These are phyloP conservation scores for Hibiscus mutabilis DNA, from an alignment of 345 rosid species.

Conservation along the genomic window DNA sequence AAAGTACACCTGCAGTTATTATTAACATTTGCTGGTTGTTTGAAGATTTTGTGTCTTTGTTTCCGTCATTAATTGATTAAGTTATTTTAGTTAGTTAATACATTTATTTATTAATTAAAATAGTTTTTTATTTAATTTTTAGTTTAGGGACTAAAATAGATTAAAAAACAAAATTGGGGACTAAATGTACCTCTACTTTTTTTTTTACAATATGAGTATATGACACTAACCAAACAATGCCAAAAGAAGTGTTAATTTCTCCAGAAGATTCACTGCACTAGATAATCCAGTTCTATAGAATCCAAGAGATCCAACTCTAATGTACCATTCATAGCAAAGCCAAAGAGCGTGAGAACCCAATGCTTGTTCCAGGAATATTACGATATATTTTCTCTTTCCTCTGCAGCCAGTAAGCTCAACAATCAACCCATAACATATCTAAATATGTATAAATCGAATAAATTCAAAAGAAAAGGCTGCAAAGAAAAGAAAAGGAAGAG, in stretches of 20 bases:
- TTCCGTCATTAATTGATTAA: too few relatives aligned
- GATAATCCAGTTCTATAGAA: background rate
- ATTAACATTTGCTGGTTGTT: too few relatives aligned
- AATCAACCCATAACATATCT: background rate
- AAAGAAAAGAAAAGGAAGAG: constrained; percentile 13
- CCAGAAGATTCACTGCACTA: background rate
- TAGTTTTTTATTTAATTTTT: too few relatives aligned
- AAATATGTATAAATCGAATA: background rate
- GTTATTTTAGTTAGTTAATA: too few relatives aligned
- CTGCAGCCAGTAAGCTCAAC: background rate
- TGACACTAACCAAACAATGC: too few relatives aligned
- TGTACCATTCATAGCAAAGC: background rate
- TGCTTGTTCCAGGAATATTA: background rate
- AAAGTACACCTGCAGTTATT: too few relatives aligned
- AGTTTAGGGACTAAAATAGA: too few relatives aligned
- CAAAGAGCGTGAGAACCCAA: background rate
- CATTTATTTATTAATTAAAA: too few relatives aligned
- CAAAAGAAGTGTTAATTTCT: background rate
- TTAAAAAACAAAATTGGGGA: too few relatives aligned
- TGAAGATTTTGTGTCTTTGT: too few relatives aligned
- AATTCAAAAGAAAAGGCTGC: constrained; percentile 20
- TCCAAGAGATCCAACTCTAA: background rate
- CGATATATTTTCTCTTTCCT: background rate
- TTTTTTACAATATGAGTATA: too few relatives aligned
- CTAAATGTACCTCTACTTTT: too few relatives aligned